phyloP scores from a whole-genome alignment of 306 rosid genomes.

The barrel medic (Medicago truncatula) region MtrunA17r5.0-ANR NC_053047.1:30740501-30741000 shows the following conservation, averaged over 20 bases:
- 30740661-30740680: background rate
- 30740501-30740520: slow-evolving; percentile 15
- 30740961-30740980: slow-evolving; percentile 98
- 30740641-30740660: background rate
- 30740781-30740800: slow-evolving; percentile 87
- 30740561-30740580: background rate
- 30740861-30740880: slow-evolving; percentile 96
- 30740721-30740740: slow-evolving; percentile 50
- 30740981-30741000: slow-evolving; percentile 94
- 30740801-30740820: slow-evolving; percentile 89
- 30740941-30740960: slow-evolving; percentile 90
- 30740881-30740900: slow-evolving; percentile 83
- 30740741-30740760: slow-evolving; percentile 88
- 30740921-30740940: slow-evolving; percentile 87
- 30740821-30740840: slow-evolving; percentile 96
- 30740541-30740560: slow-evolving; percentile 38
- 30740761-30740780: slow-evolving; percentile 72
- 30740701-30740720: slow-evolving; percentile 4
- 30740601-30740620: slow-evolving; percentile 8
- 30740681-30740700: no score
- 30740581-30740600: slow-evolving; percentile 22
- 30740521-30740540: slow-evolving; percentile 22
- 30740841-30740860: slow-evolving; percentile 98
- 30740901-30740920: slow-evolving; percentile 82
- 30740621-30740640: slow-evolving; percentile 2